phyloP scores from a whole-genome alignment of 495 filamentous ascomycete genomes.

The Aspergillus asperescens region DNA sequence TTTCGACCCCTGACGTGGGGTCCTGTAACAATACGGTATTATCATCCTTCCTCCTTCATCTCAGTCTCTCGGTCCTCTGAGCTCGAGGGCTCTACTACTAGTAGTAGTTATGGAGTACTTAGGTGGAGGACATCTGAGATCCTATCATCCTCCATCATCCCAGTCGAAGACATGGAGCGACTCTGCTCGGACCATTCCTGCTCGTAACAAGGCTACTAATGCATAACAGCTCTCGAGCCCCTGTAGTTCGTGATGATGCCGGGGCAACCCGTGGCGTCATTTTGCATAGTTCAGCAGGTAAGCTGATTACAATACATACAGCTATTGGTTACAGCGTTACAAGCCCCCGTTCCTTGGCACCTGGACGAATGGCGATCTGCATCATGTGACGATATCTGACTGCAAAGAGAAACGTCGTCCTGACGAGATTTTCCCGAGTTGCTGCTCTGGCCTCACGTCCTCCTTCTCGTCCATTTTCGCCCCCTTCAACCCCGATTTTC shows the following conservation, averaged over 20 bases:
- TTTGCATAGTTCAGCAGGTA: slow-evolving; percentile 12
- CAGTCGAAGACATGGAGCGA: not conserved
- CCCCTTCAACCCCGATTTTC: not conserved
- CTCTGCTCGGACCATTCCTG: not conserved
- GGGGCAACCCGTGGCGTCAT: slow-evolving; percentile 17
- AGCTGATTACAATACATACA: slow-evolving; percentile 10
- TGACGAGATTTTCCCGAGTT: slow-evolving; percentile 10
- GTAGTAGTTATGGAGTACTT: too few relatives aligned
- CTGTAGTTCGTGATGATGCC: not conserved
- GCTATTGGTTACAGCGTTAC: slow-evolving; percentile 8
- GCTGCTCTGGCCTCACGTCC: slow-evolving; percentile 9
- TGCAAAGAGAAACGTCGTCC: not conserved
- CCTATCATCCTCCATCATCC: not conserved
- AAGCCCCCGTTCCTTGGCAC: not conserved
- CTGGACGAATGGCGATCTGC: slow-evolving; percentile 8
- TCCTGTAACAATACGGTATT: slow-evolving; percentile 11
- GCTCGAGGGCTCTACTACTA: not conserved
- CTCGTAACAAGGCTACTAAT: not conserved
- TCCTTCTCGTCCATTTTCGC: slow-evolving; percentile 7
- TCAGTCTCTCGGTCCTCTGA: too few relatives aligned
- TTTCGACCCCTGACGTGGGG: slow-evolving; percentile 17
- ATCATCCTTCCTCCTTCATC: not conserved
- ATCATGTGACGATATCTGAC: slow-evolving; percentile 6
- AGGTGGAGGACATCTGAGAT: too few relatives aligned
- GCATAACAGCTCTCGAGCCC: not conserved